Conservation (phyloP, 2,329 filamentous ascomycete genomes). For the Leptodontidium sp. region DNA sequence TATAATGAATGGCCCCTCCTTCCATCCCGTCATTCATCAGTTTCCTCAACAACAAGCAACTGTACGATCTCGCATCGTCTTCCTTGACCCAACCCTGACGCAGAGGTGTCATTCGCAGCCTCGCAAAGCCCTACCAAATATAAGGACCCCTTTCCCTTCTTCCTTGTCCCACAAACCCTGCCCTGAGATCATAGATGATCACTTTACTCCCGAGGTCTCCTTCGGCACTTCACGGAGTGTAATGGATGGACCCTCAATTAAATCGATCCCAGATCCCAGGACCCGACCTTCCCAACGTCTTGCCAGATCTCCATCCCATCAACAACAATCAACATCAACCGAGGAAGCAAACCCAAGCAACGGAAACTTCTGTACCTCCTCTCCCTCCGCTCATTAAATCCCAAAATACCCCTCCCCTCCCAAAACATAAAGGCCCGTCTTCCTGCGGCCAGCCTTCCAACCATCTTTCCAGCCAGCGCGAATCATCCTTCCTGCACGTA, state of each 20-base stretch:
- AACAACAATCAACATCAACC: background rate
- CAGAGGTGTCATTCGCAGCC: slow-evolving; percentile 18
- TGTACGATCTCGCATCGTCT: too few species aligned
- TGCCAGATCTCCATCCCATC: background rate
- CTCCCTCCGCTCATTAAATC: background rate
- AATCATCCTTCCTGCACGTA: slow-evolving; percentile 24
- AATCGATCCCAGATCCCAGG: background rate
- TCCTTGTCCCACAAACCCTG: background rate
- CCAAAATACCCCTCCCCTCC: background rate
- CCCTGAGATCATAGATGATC: background rate
- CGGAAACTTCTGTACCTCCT: too few species aligned
- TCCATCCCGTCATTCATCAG: background rate
- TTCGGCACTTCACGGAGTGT: slow-evolving; percentile 14
- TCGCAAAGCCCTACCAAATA: slow-evolving; percentile 26
- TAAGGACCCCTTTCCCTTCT: background rate
- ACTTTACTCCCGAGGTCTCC: background rate
- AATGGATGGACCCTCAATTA: background rate
- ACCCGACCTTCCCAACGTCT: slow-evolving; percentile 3
- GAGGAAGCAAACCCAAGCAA: background rate
- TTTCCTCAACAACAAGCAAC: too few species aligned
- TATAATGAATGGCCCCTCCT: slow-evolving; percentile 14
- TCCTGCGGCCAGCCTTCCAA: slow-evolving; percentile 1
- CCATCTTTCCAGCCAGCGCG: background rate
- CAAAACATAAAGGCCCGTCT: background rate
- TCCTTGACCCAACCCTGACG: too few species aligned